Conservation (phyloP, 2,329 filamentous ascomycete genomes). For the Exophiala aquamarina region DNA sequence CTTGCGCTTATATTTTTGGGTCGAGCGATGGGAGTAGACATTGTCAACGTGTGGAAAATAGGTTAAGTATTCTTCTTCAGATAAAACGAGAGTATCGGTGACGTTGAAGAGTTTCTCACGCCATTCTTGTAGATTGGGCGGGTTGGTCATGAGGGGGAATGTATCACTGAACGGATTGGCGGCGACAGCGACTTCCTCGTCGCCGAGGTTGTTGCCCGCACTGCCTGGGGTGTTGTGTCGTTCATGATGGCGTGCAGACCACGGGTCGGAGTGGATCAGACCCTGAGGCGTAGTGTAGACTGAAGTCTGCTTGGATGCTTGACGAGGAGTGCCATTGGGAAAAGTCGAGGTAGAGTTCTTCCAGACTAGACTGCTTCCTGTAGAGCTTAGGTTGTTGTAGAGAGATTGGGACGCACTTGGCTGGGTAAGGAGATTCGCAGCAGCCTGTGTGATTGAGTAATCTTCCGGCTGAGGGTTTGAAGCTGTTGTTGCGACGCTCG, state of each 20-base stretch:
- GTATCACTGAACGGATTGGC: conserved; percentile 24
- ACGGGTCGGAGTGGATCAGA: conserved; percentile 19
- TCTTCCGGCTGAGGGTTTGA: conserved; percentile 3
- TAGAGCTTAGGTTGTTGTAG: not conserved
- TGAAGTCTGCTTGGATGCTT: conserved; percentile 13
- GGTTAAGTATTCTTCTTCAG: conserved; percentile 72
- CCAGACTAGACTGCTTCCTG: conserved; percentile 17
- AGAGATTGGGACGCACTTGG: conserved; percentile 5
- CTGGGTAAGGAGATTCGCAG: not conserved
- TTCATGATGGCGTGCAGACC: conserved; percentile 9
- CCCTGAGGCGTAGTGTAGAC: conserved; percentile 22
- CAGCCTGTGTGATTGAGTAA: not conserved
- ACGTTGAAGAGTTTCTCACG: conserved; percentile 71
- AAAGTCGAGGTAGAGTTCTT: conserved; percentile 22
- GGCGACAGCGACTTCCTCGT: conserved; percentile 9
- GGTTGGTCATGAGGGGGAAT: conserved; percentile 52
- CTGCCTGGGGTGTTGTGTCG: not conserved
- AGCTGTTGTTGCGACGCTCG: conserved; percentile 3
- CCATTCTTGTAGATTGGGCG: conserved; percentile 69
- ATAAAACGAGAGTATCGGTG: conserved; percentile 70
- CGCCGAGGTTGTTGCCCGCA: conserved; percentile 3
- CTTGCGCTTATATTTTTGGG: conserved; percentile 77
- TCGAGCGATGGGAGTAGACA: conserved; percentile 80
- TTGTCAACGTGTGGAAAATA: conserved; percentile 85
- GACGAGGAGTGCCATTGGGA: conserved; percentile 20